phyloP scores from a whole-genome alignment of 352 stramenopile genomes.

The Albugo candida region DNA sequence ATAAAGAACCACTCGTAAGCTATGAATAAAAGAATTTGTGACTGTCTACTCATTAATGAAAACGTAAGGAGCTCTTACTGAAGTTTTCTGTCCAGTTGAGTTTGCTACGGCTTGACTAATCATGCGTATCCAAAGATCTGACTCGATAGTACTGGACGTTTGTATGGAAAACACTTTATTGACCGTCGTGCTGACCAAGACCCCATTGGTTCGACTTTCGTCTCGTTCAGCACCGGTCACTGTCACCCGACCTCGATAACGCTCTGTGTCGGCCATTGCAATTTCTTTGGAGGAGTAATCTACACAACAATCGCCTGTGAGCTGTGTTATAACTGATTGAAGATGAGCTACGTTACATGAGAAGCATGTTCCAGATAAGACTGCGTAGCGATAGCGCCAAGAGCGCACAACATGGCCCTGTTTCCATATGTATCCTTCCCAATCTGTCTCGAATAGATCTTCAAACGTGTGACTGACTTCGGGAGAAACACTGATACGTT shows the following conservation, averaged over 20 bases:
- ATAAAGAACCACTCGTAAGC: conserved; percentile 12
- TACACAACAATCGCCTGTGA: not conserved
- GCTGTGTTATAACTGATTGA: too few species aligned
- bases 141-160: conserved; percentile 58
- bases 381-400: conserved; percentile 67
- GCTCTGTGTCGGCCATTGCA: conserved; percentile 58
- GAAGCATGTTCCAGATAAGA: conserved; percentile 60
- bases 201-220: conserved; percentile 38
- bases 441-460: conserved; percentile 74
- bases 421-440: conserved; percentile 78
- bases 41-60: conserved; percentile 7
- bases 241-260: conserved; percentile 59
- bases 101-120: conserved; percentile 56
- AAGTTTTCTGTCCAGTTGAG: conserved; percentile 22
- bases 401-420: conserved; percentile 72
- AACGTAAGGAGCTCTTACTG: conserved; percentile 19
- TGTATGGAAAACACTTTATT: conserved; percentile 76
- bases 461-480: conserved; percentile 56
- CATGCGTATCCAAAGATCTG: conserved; percentile 74
- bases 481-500: conserved; percentile 39
- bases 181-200: conserved; percentile 73
- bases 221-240: conserved; percentile 53
- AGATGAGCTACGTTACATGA: too few species aligned
- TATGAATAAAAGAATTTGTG: conserved; percentile 3
- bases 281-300: conserved; percentile 69